Evolutionary conservation across 2,329 filamentous ascomycete genomes (phyloP), one percentile per base, ranked within the genome.

Genomic region (Biscogniauxia sp.): DNA sequence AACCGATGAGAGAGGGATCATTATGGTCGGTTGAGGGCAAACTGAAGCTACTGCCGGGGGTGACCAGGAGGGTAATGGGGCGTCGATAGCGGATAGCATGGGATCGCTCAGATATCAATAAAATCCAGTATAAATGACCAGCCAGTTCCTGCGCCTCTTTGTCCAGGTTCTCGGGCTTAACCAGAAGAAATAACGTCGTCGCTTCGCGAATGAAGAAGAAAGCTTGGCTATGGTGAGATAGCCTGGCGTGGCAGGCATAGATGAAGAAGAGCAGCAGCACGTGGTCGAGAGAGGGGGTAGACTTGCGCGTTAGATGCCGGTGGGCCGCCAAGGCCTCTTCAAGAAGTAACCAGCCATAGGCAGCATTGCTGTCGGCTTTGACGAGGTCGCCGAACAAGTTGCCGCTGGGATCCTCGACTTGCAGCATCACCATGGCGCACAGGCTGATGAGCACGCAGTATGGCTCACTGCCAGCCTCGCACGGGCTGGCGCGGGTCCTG

Each of bases 121-220:
- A 63, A 1, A 80, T 77, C 78, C 78, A 80, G 65, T 79, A 80
- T 1, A 80, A 70, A 3, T 76, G 67, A 51, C 73, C 69, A 0
- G 72, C 69, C n/a, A 80, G 63, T 0, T 61, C 60, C 1, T 61
- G 64, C 9, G 68, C 65, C 1, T 58, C 37, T 2, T 61, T 55
- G 49, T 70, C 62, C 9, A 75, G 69, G 8, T 68, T 66, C 2
- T 74, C 71, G 1, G 73, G 62, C 5, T 70, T 65, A 19, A 79
- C 54, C 0, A 80, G 65, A 5, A 76, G 63, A n/a, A 77, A 74
- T 0, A 79, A 62, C 0, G 78, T 79, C 1, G 76, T 78, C 0
- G 78, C 75, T 59, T 80, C 77, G n/a, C 78, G 72, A 0, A 80
- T 69, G 51, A 77, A 79, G 19, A 77, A 64, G 77, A 79, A 80